A percentile compares a stretch with the other conserved stretches of the same genome.
These are phyloP conservation scores for Boletellus ananas DNA, from an alignment of 768 basidiomycete genomes.

Conservation along the genomic window DNA sequence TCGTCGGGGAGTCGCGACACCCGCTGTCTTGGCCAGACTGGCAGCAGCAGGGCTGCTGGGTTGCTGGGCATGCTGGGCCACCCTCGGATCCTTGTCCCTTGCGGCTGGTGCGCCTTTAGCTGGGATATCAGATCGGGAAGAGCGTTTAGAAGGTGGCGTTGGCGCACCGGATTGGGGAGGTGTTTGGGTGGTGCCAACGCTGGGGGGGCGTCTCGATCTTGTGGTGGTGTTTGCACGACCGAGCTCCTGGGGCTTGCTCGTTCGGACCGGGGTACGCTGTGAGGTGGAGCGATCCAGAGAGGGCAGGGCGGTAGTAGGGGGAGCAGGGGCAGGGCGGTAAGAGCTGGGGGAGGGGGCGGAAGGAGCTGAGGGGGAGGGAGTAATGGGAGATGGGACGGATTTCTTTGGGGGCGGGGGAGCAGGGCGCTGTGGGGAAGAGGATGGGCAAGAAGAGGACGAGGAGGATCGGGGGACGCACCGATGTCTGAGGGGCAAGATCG, in stretches of 20 bases:
- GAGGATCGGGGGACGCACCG: slow-evolving; percentile 39
- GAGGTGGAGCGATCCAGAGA: slow-evolving; percentile 85
- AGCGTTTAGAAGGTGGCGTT: slow-evolving; percentile 41
- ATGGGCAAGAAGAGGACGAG: background rate
- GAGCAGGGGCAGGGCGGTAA: slow-evolving; percentile 76
- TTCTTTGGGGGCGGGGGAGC: slow-evolving; percentile 44
- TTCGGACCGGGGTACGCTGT: slow-evolving; percentile 65
- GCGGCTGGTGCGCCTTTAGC: slow-evolving; percentile 38
- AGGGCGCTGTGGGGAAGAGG: slow-evolving; percentile 29
- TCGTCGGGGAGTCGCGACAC: slow-evolving; percentile 78
- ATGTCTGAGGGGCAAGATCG: slow-evolving; percentile 53
- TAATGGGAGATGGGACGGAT: slow-evolving; percentile 22
- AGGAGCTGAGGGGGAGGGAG: slow-evolving; percentile 29
- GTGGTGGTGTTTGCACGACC: slow-evolving; percentile 71
- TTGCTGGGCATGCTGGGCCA: slow-evolving; percentile 38
- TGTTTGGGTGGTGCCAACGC: slow-evolving; percentile 27
- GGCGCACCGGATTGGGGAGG: slow-evolving; percentile 32
- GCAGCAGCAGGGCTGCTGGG: slow-evolving; percentile 63
- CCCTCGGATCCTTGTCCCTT: slow-evolving; percentile 37
- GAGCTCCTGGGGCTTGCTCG: slow-evolving; percentile 42
- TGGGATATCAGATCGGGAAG: slow-evolving; percentile 55
- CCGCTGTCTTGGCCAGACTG: slow-evolving; percentile 61
- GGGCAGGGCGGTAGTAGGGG: slow-evolving; percentile 59
- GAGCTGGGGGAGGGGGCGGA: slow-evolving; percentile 39
- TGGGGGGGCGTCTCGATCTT: slow-evolving; percentile 55